Conservation (phyloP, 2,329 filamentous ascomycete genomes). For the Emergomyces pasteurianus region DNA sequence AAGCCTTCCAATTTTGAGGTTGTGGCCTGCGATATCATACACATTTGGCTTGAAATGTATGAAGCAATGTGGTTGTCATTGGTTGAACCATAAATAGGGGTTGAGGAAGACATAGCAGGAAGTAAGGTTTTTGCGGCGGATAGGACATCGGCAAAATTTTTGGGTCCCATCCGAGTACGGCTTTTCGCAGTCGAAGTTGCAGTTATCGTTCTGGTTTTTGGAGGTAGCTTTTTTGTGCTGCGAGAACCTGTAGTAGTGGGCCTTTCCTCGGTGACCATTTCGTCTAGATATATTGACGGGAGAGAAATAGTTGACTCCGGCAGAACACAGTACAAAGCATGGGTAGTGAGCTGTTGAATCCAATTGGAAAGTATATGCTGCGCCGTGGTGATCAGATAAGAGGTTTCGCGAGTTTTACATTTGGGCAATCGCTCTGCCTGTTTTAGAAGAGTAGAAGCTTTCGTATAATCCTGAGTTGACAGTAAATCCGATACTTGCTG, state of each 20-base stretch:
- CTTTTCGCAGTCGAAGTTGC: slow-evolving; percentile 16
- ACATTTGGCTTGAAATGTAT: slow-evolving; percentile 28
- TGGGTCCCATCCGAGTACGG: slow-evolving; percentile 19
- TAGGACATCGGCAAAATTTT: slow-evolving; percentile 27
- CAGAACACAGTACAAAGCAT: slow-evolving; percentile 78
- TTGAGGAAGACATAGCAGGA: slow-evolving; percentile 21
- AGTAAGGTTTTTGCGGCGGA: slow-evolving; percentile 25
- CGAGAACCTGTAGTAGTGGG: slow-evolving; percentile 16
- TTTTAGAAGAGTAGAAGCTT: slow-evolving; percentile 44
- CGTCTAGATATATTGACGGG: slow-evolving; percentile 48
- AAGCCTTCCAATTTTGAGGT: slow-evolving; percentile 17
- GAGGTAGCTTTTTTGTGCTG: slow-evolving; percentile 6
- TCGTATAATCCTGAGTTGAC: slow-evolving; percentile 40
- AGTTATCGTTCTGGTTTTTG: slow-evolving; percentile 13
- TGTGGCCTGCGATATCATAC: slow-evolving; percentile 34
- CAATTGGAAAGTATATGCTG: slow-evolving; percentile 27
- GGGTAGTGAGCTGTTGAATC: slow-evolving; percentile 50
- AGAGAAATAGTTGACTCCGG: slow-evolving; percentile 88
- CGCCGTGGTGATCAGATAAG: slow-evolving; percentile 31
- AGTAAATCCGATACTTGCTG: slow-evolving; percentile 26
- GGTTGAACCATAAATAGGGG: slow-evolving; percentile 26
- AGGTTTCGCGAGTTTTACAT: slow-evolving; percentile 49
- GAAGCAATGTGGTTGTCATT: slow-evolving; percentile 28
- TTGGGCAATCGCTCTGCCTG: slow-evolving; percentile 22
- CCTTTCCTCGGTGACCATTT: slow-evolving; percentile 22